Evolutionary conservation across 495 filamentous ascomycete genomes (phyloP), one percentile per base, ranked within the genome.

Genomic region (Lasiosphaeria ovina): DNA sequence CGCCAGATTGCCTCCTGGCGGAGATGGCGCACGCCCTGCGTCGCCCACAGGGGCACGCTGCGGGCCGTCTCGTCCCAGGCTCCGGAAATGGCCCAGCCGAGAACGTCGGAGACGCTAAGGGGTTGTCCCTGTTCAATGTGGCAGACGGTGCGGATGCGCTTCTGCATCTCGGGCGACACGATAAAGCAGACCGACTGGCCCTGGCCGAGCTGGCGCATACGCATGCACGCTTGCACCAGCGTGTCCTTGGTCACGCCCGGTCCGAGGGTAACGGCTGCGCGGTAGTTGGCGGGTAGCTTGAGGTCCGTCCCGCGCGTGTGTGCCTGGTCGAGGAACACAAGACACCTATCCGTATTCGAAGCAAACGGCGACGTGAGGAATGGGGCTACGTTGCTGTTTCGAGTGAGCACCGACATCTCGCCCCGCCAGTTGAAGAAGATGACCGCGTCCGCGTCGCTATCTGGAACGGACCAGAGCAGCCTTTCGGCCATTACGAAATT

Each of bases 231-330:
- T 84, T 94, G 90, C 0, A 91, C 87, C 2, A 89, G 69, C 45
- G 81, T 79, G 53, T 93, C 89, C 67, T 93, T 92, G 0, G 87
- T 87, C 5, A 89, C 69, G n/a, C 77, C 74, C 0, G 85, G 78
- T 0, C 89, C 88, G 0, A 93, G 74, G 0, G 87, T 92, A 6
- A 94, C 82, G 3, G 87, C 87, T 3, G 86, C 90, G 11, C 82
- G 72, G 58, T 84, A 86, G 11, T 76, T 14, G 0, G 57, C 57
- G 0, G 90, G 89, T 3, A 94, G 65, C 62, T 80, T 86, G 8
- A 94, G 64, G 65, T 93, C 89, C 1, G 83, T 89, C 0, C 90
- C 90, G 63, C 90, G 72, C 0, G 90, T 92, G 62, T 94, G 90
- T 0, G 83, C 82, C 62, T 94, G 84, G 52, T 92, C 90, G 2